Percentiles rank a stretch among this genome's conserved stretches.
Evolutionary conservation across 2,329 filamentous ascomycete genomes (phyloP).

Genomic region (Fonsecaea pugnacius): DNA sequence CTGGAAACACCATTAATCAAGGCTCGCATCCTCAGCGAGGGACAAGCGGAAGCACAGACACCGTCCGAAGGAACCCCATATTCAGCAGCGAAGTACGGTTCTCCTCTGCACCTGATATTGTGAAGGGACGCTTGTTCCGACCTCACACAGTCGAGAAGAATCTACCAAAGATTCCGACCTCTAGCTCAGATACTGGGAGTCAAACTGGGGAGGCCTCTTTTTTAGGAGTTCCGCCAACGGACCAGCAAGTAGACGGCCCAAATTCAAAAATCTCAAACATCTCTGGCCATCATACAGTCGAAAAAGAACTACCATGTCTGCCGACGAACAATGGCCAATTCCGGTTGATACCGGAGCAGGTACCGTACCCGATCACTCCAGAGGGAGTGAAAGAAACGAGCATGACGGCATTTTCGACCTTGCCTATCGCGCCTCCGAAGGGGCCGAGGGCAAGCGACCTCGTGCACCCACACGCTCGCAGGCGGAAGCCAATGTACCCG

Average conservation of each 20-base stretch:
- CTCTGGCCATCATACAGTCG: conserved; percentile 24
- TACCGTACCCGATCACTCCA: not conserved
- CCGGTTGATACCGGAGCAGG: conserved; percentile 28
- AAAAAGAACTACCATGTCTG: conserved; percentile 37
- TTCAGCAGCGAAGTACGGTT: conserved; percentile 24
- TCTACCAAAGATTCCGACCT: conserved; percentile 40
- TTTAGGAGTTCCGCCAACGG: conserved; percentile 36
- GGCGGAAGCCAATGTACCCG: conserved; percentile 19
- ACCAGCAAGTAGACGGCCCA: conserved; percentile 16
- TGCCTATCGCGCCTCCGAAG: not conserved
- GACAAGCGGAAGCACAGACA: conserved; percentile 28
- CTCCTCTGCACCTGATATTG: conserved; percentile 30
- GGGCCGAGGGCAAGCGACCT: conserved; percentile 26
- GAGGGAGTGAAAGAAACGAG: conserved; percentile 1
- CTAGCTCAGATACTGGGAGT: conserved; percentile 16
- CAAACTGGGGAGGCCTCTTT: conserved; percentile 33
- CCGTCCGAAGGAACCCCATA: conserved; percentile 32
- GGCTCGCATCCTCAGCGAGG: conserved; percentile 4
- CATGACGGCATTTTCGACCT: not conserved
- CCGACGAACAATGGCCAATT: conserved; percentile 37
- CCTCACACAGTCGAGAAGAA: conserved; percentile 42
- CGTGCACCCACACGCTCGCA: conserved; percentile 22
- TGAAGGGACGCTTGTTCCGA: not conserved
- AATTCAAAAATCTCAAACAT: conserved; percentile 27
- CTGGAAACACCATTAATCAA: conserved; percentile 1